Base-by-base conservation (phyloP, 2,329 filamentous ascomycete species). In the Plectosphaerella sp. region DNA sequence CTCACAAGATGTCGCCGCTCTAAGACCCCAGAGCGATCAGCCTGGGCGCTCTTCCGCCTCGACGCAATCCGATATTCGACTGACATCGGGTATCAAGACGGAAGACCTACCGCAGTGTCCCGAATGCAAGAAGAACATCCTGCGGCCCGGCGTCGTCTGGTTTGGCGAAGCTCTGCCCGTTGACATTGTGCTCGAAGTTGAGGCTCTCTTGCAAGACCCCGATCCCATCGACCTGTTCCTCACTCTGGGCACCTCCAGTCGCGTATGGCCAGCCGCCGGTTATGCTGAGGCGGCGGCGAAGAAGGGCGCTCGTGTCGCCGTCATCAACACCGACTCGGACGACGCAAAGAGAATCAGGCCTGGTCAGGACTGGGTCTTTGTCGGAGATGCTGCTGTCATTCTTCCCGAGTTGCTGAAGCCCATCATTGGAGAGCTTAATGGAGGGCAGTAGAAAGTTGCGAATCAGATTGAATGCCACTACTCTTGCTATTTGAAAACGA, bases 91-190 rank as follows among this genome's bases (percentile, higher is more conserved):
- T 71, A 11, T 62, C 85, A 12, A 61, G 64, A 14, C 61, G 12
- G 58, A 72, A 4, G 76, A 81, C 15, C 72, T 88, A 2, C 85
- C 85, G 2, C 72, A 74, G 51, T 88, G 85, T 58, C 83, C 84
- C 0, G 63, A 76, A 57, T 66, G 84, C 65, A 72, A 75, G 50
- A 67, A 64, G 12, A 76, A 78, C 12, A 68, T 88, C 8, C 73
- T 88, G 5, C 77, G 85, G 6, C 85, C 85, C 0, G 82, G 80
- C 9, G 84, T 88, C 0, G 83, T 88, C 4, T 88, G 85, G 85
- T 88, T 88, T 59, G 80, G 80, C 33, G 85, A 88, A 63, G 51
- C 64, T 11, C 68, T 88, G 3, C 81, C 83, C 0, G 54, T 58
- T 4, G 63, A 77, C 12, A 77, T 80, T 3, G 58, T 87, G 1